Conservation (phyloP, 2,329 filamentous ascomycete genomes). For the Pleomassaria siparia region DNA sequence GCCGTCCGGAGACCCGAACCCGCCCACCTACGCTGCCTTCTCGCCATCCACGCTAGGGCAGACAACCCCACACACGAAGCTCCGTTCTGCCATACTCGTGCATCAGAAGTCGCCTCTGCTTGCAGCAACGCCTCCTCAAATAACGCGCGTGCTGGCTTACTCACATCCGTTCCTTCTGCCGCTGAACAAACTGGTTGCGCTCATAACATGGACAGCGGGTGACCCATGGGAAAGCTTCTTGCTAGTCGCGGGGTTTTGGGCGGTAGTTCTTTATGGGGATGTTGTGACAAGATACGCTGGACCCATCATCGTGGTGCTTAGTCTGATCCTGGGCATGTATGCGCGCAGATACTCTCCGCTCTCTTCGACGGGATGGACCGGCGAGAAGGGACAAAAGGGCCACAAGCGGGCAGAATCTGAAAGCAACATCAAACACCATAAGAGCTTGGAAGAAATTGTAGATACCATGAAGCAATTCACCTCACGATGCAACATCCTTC, state of each 20-base stretch:
- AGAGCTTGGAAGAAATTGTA: constrained; percentile 95
- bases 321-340: constrained; percentile 90
- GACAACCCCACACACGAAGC: constrained; percentile 67
- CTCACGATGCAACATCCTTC: constrained; percentile 83
- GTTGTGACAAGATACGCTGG: constrained; percentile 77
- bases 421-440: constrained; percentile 78
- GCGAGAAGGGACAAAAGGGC: constrained; percentile 59
- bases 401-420: constrained; percentile 53
- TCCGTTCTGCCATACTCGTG: constrained; percentile 88
- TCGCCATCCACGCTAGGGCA: constrained; percentile 78
- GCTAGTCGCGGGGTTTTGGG: constrained; percentile 83
- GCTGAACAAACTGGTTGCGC: constrained; percentile 78
- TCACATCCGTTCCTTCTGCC: constrained; percentile 92
- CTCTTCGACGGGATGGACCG: constrained; percentile 79
- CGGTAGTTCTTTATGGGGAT: constrained; percentile 81
- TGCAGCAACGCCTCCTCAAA: constrained; percentile 88
- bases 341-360: constrained; percentile 84
- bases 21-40: constrained; percentile 85
- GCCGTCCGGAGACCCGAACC: constrained; percentile 48
- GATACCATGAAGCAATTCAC: constrained; percentile 91
- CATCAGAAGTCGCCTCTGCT: constrained; percentile 95
- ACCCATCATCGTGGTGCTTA: constrained; percentile 76
- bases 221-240: constrained; percentile 98
- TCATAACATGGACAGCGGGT: constrained; percentile 90
- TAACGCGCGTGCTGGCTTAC: constrained; percentile 91